A percentile compares a stretch with the other conserved stretches of the same genome.
These are phyloP conservation scores for Phaeotremella skinneri DNA, from an alignment of 768 basidiomycete species.

Conservation along the genomic window DNA sequence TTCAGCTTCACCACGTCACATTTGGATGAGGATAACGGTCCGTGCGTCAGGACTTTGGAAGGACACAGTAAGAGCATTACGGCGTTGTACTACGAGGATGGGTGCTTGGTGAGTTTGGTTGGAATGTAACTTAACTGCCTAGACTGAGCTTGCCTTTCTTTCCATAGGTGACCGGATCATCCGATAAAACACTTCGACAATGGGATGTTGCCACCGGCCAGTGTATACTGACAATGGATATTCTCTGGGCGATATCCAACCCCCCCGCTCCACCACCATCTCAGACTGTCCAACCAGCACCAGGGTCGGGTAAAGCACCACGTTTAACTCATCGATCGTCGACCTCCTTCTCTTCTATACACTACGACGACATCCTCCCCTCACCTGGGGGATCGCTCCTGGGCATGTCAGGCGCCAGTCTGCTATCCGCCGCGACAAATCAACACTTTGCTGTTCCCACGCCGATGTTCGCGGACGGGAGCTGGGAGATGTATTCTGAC, in stretches of 20 bases:
- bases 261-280: conserved; percentile 55
- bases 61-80: conserved; percentile 93
- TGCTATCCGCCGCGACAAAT: conserved; percentile 59
- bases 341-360: conserved; percentile 43
- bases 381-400: conserved; percentile 34
- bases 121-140: background rate
- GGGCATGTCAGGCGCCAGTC: conserved; percentile 45
- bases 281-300: conserved; percentile 9
- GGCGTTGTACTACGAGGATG: conserved; percentile 90
- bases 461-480: conserved; percentile 83
- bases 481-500: conserved; percentile 92
- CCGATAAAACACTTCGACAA: conserved; percentile 95
- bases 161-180: conserved; percentile 86
- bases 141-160: conserved; percentile 31
- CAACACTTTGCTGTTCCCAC: conserved; percentile 72
- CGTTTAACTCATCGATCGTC: conserved; percentile 40
- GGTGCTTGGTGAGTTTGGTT: conserved; percentile 69
- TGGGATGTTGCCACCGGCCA: conserved; percentile 98
- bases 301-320: conserved; percentile 16
- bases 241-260: conserved; percentile 98
- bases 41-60: conserved; percentile 73
- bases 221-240: conserved; percentile 99
- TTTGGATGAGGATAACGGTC: conserved; percentile 36
- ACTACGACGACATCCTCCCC: conserved; percentile 47
- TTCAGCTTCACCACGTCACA: conserved; percentile 18